A percentile compares a stretch with the other conserved stretches of the same genome.
Evolutionary conservation across 257 asterid genomes (phyloP).

Genomic region (Vinca minor): DNA sequence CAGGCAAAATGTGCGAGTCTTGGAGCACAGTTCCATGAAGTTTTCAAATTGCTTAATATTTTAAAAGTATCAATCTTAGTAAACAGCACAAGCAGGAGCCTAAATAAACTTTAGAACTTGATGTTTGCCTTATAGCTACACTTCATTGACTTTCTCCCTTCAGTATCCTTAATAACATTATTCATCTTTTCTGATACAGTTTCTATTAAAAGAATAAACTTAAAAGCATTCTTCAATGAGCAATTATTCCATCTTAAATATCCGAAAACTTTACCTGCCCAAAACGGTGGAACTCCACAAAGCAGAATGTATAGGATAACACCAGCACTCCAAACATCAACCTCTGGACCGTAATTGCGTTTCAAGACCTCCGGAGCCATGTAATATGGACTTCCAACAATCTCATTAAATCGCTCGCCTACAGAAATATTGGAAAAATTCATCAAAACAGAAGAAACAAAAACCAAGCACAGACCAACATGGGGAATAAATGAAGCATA

Average conservation of each 20-base stretch:
- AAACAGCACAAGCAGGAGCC: neutral
- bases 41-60: neutral
- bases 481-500: neutral
- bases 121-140: neutral
- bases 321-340: constrained; percentile 76
- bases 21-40: neutral
- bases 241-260: neutral
- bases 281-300: constrained; percentile 76
- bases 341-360: constrained; percentile 62
- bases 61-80: neutral
- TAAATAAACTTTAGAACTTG: neutral
- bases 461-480: neutral
- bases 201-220: neutral
- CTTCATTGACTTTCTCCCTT: neutral
- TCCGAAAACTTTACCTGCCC: constrained; percentile 49
- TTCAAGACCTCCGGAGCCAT: constrained; percentile 44
- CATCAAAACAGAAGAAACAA: neutral
- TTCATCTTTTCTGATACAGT: neutral
- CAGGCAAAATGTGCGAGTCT: neutral
- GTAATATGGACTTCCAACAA: constrained; percentile 19
- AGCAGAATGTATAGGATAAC: constrained; percentile 60
- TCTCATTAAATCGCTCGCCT: constrained; percentile 13
- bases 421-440: neutral
- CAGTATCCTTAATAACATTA: neutral
- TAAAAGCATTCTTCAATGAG: neutral